Percentiles rank a stretch among this genome's conserved stretches.
phyloP scores from a whole-genome alignment of 805 yeast genomes.

The Pichia thaimueangensis region DNA sequence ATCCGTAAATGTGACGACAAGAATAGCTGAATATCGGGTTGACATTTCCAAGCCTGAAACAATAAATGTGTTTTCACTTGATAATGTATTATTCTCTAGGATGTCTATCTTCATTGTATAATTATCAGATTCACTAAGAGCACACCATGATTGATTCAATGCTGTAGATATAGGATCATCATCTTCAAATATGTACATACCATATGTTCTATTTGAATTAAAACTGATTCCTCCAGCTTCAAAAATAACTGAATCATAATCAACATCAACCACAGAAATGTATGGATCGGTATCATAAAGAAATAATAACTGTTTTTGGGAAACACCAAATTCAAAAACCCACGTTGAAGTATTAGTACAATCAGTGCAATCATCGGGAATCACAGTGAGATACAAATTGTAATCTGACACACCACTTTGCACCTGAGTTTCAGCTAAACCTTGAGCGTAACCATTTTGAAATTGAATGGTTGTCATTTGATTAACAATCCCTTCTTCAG shows the following conservation, averaged over 20 bases:
- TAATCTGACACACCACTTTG: slow-evolving; percentile 1
- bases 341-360: slow-evolving; percentile 31
- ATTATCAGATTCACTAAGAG: slow-evolving; percentile 40
- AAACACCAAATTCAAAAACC: slow-evolving; percentile 62
- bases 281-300: slow-evolving; percentile 61
- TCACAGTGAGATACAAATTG: slow-evolving; percentile 19
- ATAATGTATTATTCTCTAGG: slow-evolving; percentile 15
- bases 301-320: slow-evolving; percentile 54
- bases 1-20: slow-evolving; percentile 43
- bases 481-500: slow-evolving; percentile 1
- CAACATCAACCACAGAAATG: slow-evolving; percentile 61
- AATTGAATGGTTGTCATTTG: slow-evolving; percentile 17
- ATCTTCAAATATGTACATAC: slow-evolving; percentile 43
- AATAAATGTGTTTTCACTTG: slow-evolving; percentile 43
- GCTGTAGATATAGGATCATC: slow-evolving; percentile 32
- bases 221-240: slow-evolving; percentile 39
- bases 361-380: slow-evolving; percentile 18
- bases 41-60: slow-evolving; percentile 55
- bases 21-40: slow-evolving; percentile 57
- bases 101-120: slow-evolving; percentile 15
- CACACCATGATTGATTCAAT: slow-evolving; percentile 63
- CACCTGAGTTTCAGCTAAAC: slow-evolving; percentile 11
- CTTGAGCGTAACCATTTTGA: slow-evolving; percentile 25
- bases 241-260: slow-evolving; percentile 58
- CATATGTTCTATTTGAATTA: slow-evolving; percentile 19